Evolutionary conservation across 2,329 filamentous ascomycete species (phyloP), one percentile per base, ranked within the genome.

Genomic region (Blastomyces emzantsi): DNA sequence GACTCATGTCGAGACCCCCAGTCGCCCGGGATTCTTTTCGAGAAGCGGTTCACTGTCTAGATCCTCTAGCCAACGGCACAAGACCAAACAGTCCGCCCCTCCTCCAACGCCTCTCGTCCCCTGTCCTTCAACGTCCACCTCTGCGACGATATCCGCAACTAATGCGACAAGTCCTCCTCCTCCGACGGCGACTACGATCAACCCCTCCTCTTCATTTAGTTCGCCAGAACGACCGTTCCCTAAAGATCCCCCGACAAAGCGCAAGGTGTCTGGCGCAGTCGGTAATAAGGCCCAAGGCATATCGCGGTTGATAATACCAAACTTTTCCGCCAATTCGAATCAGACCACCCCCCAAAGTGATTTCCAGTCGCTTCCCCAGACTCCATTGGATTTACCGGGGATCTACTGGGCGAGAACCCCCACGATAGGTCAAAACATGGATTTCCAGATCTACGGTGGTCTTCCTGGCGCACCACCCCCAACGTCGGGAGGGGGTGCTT

Each of bases 401-500:
- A 2, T 41, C 7, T 30, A 25, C 17, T 59, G 41, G 57, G 22
- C 41, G 25, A 59, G 17, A 45, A 28, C 39, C 39, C 22, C 43
- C 8, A 59, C 22, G 25, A 25, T 25, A 47, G 39, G 22, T 47
- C 22, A 15, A n/a, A 33, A 6, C 15, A 28, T 47, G 39, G 67
- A 68, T 52, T 64, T 68, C 41, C 63, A 67, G 60, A 65, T 65
- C 39, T 61, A 62, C 47, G 65, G 63, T 51, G 64, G 62, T 58
- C 45, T 61, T n/a, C 62, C 67, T 25, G 64, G 66, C 36, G 68
- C 73, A 33, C 73, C 74, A 54, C 71, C 75, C 19, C 69, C 73
- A 25, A 68, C 70, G 5, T 71, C 72, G 59, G 72, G 71, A 36
- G 72, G 68, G 52, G 75, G 70, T 63, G 71, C 70, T 64, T 73